These are phyloP conservation scores for Sphaceloma murrayae DNA, from an alignment of 2,329 filamentous ascomycete genomes.

Conservation along the genomic window DNA sequence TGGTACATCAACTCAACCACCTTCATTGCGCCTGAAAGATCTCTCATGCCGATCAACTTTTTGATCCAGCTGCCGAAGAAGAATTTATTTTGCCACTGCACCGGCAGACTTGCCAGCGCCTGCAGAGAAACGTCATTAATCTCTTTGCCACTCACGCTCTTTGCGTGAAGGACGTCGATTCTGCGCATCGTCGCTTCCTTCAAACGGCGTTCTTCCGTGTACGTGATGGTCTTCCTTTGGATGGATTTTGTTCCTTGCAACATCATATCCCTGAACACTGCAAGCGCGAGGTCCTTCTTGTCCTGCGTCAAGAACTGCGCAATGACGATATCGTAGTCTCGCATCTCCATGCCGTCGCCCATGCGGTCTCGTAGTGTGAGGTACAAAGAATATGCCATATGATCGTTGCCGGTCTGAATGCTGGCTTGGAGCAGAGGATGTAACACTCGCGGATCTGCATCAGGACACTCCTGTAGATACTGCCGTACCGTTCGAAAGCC, in stretches of 20 bases:
- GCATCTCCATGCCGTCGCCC: constrained; percentile 52
- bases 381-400: constrained; percentile 60
- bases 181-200: constrained; percentile 23
- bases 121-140: constrained; percentile 42
- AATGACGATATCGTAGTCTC: constrained; percentile 68
- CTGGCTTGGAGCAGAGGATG: constrained; percentile 62
- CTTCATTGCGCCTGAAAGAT: constrained; percentile 53
- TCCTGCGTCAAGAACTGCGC: constrained; percentile 59
- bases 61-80: constrained; percentile 87
- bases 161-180: constrained; percentile 19
- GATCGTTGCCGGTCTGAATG: constrained; percentile 43
- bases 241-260: constrained; percentile 31
- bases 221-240: constrained; percentile 21
- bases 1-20: constrained; percentile 69
- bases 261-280: constrained; percentile 86
- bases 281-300: constrained; percentile 57
- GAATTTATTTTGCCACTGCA: constrained; percentile 57
- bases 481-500: constrained; percentile 49
- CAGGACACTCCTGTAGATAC: constrained; percentile 40
- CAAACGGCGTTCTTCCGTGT: constrained; percentile 35
- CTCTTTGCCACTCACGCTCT: constrained; percentile 26
- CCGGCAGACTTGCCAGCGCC: constrained; percentile 44
- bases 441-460: constrained; percentile 47
- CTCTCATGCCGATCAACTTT: constrained; percentile 59
- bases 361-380: constrained; percentile 53